A percentile compares a stretch with the other conserved stretches of the same genome.
phyloP scores from a whole-genome alignment of 1,139 yeast genomes.

The Hyphopichia khmerensis region DNA sequence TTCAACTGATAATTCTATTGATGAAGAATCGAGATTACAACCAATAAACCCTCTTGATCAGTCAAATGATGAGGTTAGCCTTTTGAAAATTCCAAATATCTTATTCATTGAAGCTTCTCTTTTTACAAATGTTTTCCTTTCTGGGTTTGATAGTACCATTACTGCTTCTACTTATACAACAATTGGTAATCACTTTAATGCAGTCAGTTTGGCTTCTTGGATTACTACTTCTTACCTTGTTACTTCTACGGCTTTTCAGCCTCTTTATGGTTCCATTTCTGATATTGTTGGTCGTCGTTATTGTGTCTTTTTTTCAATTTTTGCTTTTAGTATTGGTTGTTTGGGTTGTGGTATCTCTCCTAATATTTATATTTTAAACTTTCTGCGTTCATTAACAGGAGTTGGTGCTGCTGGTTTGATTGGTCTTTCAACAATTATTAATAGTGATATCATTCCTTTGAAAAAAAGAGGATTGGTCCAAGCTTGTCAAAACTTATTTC shows the following conservation, averaged over 20 bases:
- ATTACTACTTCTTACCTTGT: slow-evolving; percentile 38
- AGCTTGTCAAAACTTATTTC: slow-evolving; percentile 23
- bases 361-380: slow-evolving; percentile 14
- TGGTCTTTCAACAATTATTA: slow-evolving; percentile 26
- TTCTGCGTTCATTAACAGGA: slow-evolving; percentile 24
- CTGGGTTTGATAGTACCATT: slow-evolving; percentile 37
- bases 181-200: slow-evolving; percentile 36
- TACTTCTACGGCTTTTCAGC: slow-evolving; percentile 31
- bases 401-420: slow-evolving; percentile 35
- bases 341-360: slow-evolving; percentile 23
- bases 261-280: slow-evolving; percentile 50
- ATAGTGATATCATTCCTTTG: slow-evolving; percentile 27
- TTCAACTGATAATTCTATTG: not conserved
- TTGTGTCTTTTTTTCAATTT: slow-evolving; percentile 22
- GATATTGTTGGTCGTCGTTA: slow-evolving; percentile 53
- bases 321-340: slow-evolving; percentile 26
- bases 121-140: slow-evolving; percentile 23
- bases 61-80: not conserved
- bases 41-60: not conserved
- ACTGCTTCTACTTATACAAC: slow-evolving; percentile 33
- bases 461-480: slow-evolving; percentile 26
- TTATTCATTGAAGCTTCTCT: slow-evolving; percentile 22
- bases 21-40: not conserved
- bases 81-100: slow-evolving; percentile 11
- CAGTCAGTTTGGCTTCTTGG: slow-evolving; percentile 35